Evolutionary conservation across 768 basidiomycete genomes (phyloP).

Genomic region (Serpula lacrymans): DNA sequence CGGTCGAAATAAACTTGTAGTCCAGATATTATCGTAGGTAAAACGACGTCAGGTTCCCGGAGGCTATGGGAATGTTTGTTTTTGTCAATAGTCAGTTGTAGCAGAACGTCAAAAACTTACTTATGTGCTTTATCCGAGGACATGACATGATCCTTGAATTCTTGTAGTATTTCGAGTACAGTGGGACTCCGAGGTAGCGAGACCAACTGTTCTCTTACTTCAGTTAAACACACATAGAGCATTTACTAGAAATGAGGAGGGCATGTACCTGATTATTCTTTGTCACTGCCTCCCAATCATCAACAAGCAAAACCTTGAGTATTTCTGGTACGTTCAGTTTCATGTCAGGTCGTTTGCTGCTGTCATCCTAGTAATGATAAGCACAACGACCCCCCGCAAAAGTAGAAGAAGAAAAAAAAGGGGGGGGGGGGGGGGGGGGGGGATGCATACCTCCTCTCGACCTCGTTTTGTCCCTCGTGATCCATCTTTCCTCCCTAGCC

Average conservation of each 20-base stretch:
- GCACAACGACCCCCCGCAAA: not conserved
- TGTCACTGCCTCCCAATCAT: conserved; percentile 97
- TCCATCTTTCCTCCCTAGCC: conserved; percentile 52
- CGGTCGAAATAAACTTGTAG: conserved; percentile 92
- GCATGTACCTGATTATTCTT: conserved; percentile 80
- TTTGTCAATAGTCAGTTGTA: not conserved
- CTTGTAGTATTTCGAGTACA: conserved; percentile 70
- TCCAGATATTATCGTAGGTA: conserved; percentile 82
- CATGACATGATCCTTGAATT: conserved; percentile 69
- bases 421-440: not conserved
- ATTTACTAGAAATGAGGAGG: not conserved
- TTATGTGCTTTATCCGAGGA: conserved; percentile 43
- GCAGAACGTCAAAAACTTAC: conserved; percentile 29
- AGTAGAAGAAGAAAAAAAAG: not conserved
- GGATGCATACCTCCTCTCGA: conserved; percentile 62
- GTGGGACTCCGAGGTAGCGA: conserved; percentile 76
- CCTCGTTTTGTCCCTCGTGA: conserved; percentile 65
- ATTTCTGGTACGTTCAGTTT: conserved; percentile 85
- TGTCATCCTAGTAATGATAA: conserved; percentile 59
- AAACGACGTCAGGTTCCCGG: conserved; percentile 64
- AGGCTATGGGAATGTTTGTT: conserved; percentile 37
- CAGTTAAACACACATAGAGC: conserved; percentile 1
- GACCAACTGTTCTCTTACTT: conserved; percentile 58
- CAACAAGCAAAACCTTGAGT: conserved; percentile 87
- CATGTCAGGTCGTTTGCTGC: conserved; percentile 79